phyloP scores from a whole-genome alignment of 1,139 yeast species.

The Hyphopichia wangnamkhiaoensis region DNA sequence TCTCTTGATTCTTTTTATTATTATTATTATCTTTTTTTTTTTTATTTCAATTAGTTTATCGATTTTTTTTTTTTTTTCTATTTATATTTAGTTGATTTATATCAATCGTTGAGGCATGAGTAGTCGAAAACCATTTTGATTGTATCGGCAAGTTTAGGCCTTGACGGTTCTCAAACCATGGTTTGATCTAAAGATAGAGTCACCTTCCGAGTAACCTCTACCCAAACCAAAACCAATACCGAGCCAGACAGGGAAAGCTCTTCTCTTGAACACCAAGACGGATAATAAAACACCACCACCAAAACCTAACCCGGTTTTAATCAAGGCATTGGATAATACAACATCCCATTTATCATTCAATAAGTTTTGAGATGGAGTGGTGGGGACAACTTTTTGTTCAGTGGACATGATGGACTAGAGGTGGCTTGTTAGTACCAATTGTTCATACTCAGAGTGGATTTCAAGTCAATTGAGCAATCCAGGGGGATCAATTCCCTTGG shows the following conservation, averaged over 20 bases:
- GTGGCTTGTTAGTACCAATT: conserved; percentile 1
- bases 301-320: conserved; percentile 95
- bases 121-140: no score
- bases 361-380: conserved; percentile 63
- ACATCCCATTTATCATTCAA: conserved; percentile 95
- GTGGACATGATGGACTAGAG: conserved; percentile 15
- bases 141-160: no score
- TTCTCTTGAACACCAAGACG: conserved; percentile 87
- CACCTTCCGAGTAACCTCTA: conserved; percentile 97
- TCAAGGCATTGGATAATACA: conserved; percentile 89
- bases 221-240: conserved; percentile 97
- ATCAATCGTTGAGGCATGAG: neutral
- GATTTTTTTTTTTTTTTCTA: no score
- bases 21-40: no score
- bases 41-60: no score
- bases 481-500: neutral
- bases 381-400: conserved; percentile 32
- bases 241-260: conserved; percentile 96
- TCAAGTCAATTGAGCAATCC: conserved; percentile 7
- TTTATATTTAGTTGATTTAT: no score
- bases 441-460: neutral
- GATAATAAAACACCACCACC: conserved; percentile 96
- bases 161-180: conserved; percentile 75
- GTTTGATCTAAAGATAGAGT: conserved; percentile 84
- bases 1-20: no score